Percentiles rank a stretch among this genome's conserved stretches.
These are phyloP conservation scores for Echeveria elegans DNA, from an alignment of 164 flowering plant species.

Conservation along the genomic window DNA sequence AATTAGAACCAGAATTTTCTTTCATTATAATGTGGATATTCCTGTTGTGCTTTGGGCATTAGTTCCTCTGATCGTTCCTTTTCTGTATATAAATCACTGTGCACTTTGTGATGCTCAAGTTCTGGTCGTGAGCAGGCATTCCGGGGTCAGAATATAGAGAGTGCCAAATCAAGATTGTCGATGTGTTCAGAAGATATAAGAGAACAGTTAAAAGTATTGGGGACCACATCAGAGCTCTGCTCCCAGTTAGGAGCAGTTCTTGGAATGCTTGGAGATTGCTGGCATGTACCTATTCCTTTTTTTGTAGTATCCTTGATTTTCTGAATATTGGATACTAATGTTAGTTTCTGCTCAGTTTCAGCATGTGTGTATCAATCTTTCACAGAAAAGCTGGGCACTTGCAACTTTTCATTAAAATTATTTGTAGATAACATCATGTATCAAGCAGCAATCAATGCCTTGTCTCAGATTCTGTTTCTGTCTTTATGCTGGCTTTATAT, in stretches of 20 bases:
- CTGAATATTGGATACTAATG: neutral
- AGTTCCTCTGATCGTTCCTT: neutral
- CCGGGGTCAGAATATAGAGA: conserved; percentile 73
- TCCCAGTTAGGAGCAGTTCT: conserved; percentile 97
- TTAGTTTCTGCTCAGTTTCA: neutral
- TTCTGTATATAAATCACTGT: neutral
- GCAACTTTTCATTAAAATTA: neutral
- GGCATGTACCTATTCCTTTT: conserved; percentile 34
- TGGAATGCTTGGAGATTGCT: conserved; percentile 99
- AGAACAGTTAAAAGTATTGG: conserved; percentile 56
- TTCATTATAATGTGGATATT: neutral
- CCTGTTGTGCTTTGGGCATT: neutral
- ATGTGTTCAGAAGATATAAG: conserved; percentile 79
- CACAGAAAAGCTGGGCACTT: neutral
- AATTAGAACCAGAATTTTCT: neutral
- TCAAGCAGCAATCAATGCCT: neutral
- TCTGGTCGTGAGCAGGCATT: conserved; percentile 53
- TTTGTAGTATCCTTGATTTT: neutral
- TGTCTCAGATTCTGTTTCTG: neutral
- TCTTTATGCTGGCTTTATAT: neutral
- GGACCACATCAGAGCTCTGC: conserved; percentile 71
- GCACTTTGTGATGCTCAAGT: neutral
- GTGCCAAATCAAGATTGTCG: conserved; percentile 87
- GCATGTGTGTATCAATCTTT: too few relatives aligned
- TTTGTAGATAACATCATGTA: neutral